phyloP scores from a whole-genome alignment of 2,329 filamentous ascomycete genomes.

The Fusarium graminum region DNA sequence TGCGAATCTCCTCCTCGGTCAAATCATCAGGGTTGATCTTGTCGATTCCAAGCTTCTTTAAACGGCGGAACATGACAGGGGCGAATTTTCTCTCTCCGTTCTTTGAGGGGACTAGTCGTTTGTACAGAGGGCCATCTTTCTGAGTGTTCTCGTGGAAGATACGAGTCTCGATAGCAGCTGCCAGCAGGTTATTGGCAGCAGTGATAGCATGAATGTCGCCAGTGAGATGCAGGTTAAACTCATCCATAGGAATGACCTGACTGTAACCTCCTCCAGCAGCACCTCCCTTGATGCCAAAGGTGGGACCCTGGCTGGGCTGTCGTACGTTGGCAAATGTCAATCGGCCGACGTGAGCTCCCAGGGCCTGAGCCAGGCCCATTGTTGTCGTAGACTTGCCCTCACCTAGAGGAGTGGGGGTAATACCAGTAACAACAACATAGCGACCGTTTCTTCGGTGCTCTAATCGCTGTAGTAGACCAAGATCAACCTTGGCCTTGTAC shows the following conservation, averaged over 20 bases:
- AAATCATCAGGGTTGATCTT: constrained; percentile 95
- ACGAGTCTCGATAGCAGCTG: constrained; percentile 95
- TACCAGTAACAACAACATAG: constrained; percentile 94
- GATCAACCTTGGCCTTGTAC: constrained; percentile 95
- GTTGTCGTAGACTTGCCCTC: constrained; percentile 99
- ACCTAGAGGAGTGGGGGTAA: constrained; percentile 94
- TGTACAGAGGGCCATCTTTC: constrained; percentile 89
- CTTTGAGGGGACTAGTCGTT: constrained; percentile 87
- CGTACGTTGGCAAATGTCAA: constrained; percentile 96
- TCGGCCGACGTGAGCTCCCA: constrained; percentile 88
- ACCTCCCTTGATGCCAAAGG: constrained; percentile 98
- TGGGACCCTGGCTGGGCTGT: constrained; percentile 96
- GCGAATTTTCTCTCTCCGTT: constrained; percentile 89
- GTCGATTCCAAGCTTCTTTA: constrained; percentile 95
- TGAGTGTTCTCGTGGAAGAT: constrained; percentile 99
- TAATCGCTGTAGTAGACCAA: constrained; percentile 83
- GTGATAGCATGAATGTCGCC: constrained; percentile 98
- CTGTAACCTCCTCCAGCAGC: constrained; percentile 98
- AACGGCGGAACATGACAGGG: constrained; percentile 89
- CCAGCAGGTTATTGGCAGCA: constrained; percentile 95
- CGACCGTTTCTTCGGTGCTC: constrained; percentile 88
- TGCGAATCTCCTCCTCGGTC: constrained; percentile 86
- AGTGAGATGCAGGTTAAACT: constrained; percentile 98
- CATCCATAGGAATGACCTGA: constrained; percentile 99
- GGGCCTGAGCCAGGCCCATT: constrained; percentile 91